Percentiles rank a stretch among this genome's conserved stretches.
phyloP scores from a whole-genome alignment of 1,139 yeast species.

The Geotrichum citri-aurantii region DNA sequence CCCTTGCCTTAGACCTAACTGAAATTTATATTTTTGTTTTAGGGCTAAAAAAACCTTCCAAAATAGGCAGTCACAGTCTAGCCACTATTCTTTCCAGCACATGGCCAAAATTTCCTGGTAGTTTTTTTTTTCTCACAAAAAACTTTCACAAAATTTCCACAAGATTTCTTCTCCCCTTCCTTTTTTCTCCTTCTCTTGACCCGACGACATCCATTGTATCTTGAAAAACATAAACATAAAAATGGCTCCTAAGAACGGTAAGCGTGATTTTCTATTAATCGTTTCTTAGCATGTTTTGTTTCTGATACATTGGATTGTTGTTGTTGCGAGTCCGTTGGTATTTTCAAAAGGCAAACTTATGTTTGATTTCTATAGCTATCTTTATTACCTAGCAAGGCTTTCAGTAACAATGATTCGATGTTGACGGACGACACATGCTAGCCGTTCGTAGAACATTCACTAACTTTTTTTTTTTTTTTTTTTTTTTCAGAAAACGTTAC shows the following conservation, averaged over 20 bases:
- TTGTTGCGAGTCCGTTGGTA: neutral
- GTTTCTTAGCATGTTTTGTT: constrained; percentile 13
- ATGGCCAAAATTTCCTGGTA: neutral
- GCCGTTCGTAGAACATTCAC: constrained; percentile 1
- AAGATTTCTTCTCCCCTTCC: neutral
- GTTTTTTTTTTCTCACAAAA: neutral
- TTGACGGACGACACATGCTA: neutral
- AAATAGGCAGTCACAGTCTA: neutral
- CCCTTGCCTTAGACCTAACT: neutral
- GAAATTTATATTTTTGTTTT: neutral
- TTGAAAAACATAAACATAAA: constrained; percentile 16
- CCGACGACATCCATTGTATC: constrained; percentile 21
- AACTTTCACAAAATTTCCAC: neutral
- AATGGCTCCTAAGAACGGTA: constrained; percentile 23
- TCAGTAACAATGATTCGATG: constrained; percentile 3
- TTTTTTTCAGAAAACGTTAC: constrained; percentile 52
- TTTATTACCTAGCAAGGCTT: neutral
- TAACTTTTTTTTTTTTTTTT: constrained; percentile 4
- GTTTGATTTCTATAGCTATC: constrained; percentile 12
- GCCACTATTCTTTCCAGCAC: neutral
- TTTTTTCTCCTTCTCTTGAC: constrained; percentile 3
- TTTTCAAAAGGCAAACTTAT: constrained; percentile 11
- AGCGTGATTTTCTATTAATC: constrained; percentile 22
- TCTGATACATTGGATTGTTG: constrained; percentile 10
- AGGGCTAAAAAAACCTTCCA: neutral